Conservation (phyloP, 129 eudicot genomes). For the Flaveria bidentis region DNA sequence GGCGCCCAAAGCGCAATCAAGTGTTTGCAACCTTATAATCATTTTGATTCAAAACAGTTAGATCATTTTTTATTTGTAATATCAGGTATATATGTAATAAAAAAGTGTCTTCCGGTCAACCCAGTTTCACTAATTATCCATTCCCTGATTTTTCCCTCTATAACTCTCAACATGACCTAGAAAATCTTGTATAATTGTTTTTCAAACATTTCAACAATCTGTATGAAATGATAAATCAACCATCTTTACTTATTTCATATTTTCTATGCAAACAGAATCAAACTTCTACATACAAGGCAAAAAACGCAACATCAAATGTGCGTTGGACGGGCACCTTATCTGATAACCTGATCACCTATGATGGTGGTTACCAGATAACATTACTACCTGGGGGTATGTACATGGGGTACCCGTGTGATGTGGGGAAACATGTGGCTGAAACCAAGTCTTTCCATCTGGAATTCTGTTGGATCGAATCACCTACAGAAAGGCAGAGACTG, state of each 20-base stretch:
- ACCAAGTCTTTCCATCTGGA: constrained; percentile 77
- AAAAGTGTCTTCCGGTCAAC: background rate
- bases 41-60: background rate
- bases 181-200: constrained; percentile 1
- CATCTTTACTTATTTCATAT: background rate
- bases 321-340: constrained; percentile 66
- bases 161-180: background rate
- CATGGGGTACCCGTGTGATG: constrained; percentile 89
- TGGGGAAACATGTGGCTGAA: constrained; percentile 66
- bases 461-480: constrained; percentile 90
- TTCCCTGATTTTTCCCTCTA: background rate
- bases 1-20: background rate
- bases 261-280: constrained; percentile 51
- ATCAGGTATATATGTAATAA: background rate
- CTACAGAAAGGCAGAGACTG: constrained; percentile 78
- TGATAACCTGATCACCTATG: constrained; percentile 63
- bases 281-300: constrained; percentile 48
- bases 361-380: constrained; percentile 75
- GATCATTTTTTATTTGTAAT: background rate
- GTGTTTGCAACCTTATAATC: background rate
- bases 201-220: background rate
- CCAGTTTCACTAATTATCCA: background rate
- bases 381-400: constrained; percentile 90
- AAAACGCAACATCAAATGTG: constrained; percentile 58
- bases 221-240: background rate